A percentile compares a stretch with the other conserved stretches of the same genome.
phyloP scores from a whole-genome alignment of 179 eudicot genomes.

The Silene coronaria region DNA sequence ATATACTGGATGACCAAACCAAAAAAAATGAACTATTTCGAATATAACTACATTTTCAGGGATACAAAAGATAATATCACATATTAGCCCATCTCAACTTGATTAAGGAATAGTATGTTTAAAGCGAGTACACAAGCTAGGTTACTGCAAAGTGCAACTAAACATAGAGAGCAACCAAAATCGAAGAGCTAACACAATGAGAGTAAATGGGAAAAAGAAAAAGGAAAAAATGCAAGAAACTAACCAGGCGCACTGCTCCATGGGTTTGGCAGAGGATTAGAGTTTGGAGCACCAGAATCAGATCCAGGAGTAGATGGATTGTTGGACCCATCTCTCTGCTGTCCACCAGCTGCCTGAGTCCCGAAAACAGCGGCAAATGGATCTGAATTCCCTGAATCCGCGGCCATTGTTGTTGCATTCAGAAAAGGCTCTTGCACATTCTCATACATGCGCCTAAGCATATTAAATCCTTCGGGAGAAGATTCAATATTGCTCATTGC shows the following conservation, averaged over 20 bases:
- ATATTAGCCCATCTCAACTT: too few relatives aligned
- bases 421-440: slow-evolving; percentile 32
- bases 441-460: slow-evolving; percentile 33
- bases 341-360: slow-evolving; percentile 51
- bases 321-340: slow-evolving; percentile 28
- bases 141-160: too few relatives aligned
- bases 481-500: slow-evolving; percentile 98
- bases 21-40: not conserved
- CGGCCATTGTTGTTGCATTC: slow-evolving; percentile 51
- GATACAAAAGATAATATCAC: not conserved
- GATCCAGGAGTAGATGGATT: slow-evolving; percentile 49
- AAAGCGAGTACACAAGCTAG: too few relatives aligned
- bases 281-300: slow-evolving; percentile 61
- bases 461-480: slow-evolving; percentile 92
- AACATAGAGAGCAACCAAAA: not conserved
- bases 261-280: slow-evolving; percentile 89
- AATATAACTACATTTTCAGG: not conserved
- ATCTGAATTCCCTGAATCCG: slow-evolving; percentile 56
- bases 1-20: not conserved
- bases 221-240: slow-evolving; percentile 2
- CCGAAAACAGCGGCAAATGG: slow-evolving; percentile 90
- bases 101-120: too few relatives aligned
- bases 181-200: not conserved
- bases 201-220: not conserved
- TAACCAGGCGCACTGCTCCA: slow-evolving; percentile 66